Base-by-base conservation (phyloP, 192 early-diverging fungal genomes). In the Coemansia sp. region DNA sequence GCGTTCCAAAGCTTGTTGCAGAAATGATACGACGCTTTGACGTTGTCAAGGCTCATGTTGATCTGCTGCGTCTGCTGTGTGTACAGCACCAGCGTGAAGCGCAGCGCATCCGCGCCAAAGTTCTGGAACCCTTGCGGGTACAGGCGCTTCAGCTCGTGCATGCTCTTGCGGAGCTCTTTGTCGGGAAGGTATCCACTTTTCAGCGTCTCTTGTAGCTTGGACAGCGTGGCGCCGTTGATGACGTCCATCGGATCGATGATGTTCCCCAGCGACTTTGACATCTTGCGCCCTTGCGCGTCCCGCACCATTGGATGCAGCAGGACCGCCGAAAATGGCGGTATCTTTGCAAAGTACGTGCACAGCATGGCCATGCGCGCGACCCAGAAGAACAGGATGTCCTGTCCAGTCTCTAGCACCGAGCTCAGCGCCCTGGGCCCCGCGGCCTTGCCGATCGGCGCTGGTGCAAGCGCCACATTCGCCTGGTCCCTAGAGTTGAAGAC, bases 371-470 rank as follows among this genome's bases (percentile, higher is more conserved):
- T 98, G 42, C 92, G 78, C 7, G 91, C 90, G 11, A 98, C 88
- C 94, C 96, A 98, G 67, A 98, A 98, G 69, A 96, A 98, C 47
- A 98, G 65, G 64, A 98, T 98, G 70, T 98, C 96, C 42, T 82
- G 84, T 0, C 96, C 96, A 17, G 96, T 96, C 60, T 96, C 94
- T 44, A 98, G 81, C 17, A 96, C 50, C 7, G 79, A 71, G 47
- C 84, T 84, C 13, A 94, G 90, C 0, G 59, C 47, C 13, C 26
- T 23, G 5, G 16, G 19, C n/a, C 25, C 26, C 6, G 23, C 14
- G 25, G n/a, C n/a, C 43, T 13, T 21, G 29, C 18, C 28, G 16
- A 12, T 10, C 6, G 5, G 28, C 6, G 28, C 6, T 7, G n/a
- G 20, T 23, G 23, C 25, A 25, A n/a, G 21, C 25, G 39, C 13